Percentiles rank a stretch among this genome's conserved stretches.
These are phyloP conservation scores for Zychaea mexicana DNA, from an alignment of 371 early-diverging fungal genomes.

Conservation along the genomic window DNA sequence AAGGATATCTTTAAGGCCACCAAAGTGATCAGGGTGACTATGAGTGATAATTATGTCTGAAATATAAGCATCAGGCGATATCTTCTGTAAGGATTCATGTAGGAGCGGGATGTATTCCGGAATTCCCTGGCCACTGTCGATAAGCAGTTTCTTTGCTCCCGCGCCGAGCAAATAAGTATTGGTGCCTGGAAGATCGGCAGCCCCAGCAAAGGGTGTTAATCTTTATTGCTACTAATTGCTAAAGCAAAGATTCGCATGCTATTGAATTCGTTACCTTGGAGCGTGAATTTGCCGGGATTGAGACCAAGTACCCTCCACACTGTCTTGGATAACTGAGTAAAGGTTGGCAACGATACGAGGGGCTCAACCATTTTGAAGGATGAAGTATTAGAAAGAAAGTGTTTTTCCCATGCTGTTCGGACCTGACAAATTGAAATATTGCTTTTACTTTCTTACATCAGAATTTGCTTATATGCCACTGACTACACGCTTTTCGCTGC, in stretches of 20 bases:
- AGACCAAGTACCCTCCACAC: constrained; percentile 67
- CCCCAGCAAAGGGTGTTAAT: too few relatives aligned
- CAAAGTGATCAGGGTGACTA: constrained; percentile 82
- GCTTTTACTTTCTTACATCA: neutral
- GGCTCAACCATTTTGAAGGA: constrained; percentile 8
- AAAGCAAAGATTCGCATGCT: neutral
- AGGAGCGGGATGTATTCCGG: constrained; percentile 66
- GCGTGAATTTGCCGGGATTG: constrained; percentile 76
- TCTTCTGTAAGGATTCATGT: constrained; percentile 43
- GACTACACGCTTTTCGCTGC: too few relatives aligned
- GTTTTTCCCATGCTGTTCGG: neutral
- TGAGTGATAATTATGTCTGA: constrained; percentile 84
- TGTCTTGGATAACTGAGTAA: constrained; percentile 47
- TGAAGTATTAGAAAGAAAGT: neutral
- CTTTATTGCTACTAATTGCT: neutral
- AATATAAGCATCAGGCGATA: constrained; percentile 54
- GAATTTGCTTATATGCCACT: too few relatives aligned
- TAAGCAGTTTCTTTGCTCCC: constrained; percentile 67
- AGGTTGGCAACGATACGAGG: constrained; percentile 27
- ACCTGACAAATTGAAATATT: neutral
- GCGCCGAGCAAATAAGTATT: constrained; percentile 90
- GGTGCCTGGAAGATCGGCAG: constrained; percentile 55
- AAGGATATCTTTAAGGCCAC: constrained; percentile 64
- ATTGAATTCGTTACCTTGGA: constrained; percentile 57
- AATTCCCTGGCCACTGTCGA: constrained; percentile 85